phyloP scores from a whole-genome alignment of 179 eudicot species.

The Beta lomatogona region DNA sequence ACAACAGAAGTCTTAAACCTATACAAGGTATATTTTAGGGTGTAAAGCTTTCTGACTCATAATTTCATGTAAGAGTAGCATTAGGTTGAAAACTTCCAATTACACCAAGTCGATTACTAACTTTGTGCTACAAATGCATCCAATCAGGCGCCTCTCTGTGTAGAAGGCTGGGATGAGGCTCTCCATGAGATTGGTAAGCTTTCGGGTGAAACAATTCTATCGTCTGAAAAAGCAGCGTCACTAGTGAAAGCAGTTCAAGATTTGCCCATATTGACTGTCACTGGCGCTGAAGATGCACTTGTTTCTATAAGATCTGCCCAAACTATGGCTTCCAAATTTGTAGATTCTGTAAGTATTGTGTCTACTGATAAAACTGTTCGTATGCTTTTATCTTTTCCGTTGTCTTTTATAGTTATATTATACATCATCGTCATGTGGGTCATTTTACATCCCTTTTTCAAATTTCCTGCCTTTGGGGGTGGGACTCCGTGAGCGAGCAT shows the following conservation, averaged over 20 bases:
- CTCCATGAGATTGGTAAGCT: conserved; percentile 89
- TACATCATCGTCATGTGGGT: neutral
- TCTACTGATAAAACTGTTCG: neutral
- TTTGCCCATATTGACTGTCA: conserved; percentile 77
- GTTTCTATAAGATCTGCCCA: conserved; percentile 72
- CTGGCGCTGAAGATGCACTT: conserved; percentile 88
- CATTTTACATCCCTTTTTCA: neutral
- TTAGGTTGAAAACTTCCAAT: neutral
- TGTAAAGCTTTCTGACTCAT: neutral
- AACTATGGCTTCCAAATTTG: conserved; percentile 81
- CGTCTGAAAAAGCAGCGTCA: conserved; percentile 57
- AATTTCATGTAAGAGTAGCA: neutral
- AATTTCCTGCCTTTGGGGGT: no score
- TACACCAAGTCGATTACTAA: neutral
- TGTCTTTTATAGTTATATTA: neutral
- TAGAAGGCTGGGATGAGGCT: conserved; percentile 98
- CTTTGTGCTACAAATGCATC: conserved; percentile 10
- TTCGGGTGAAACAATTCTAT: conserved; percentile 71
- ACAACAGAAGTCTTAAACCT: conserved; percentile 81
- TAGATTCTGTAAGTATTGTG: conserved; percentile 72
- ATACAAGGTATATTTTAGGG: conserved; percentile 64
- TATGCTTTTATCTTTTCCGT: neutral
- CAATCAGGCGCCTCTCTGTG: conserved; percentile 80
- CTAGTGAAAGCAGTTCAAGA: conserved; percentile 66
- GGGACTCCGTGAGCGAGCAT: no score